Percentiles rank a stretch among this genome's conserved stretches.
These are phyloP conservation scores for Geranium rotundifolium DNA, from an alignment of 345 rosid species.

Conservation along the genomic window DNA sequence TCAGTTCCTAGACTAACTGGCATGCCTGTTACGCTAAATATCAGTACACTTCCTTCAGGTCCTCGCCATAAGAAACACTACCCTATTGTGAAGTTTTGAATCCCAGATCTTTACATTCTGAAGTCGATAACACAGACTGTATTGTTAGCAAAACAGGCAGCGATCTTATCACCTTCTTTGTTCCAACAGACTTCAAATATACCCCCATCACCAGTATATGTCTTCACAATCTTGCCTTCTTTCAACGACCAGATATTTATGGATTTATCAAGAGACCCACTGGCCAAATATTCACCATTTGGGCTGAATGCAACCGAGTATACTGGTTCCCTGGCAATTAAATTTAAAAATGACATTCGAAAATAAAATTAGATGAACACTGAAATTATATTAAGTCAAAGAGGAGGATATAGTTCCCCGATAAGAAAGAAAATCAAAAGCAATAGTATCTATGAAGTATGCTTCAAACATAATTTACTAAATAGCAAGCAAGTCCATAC, in stretches of 20 bases:
- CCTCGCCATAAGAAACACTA: not conserved
- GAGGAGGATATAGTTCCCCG: not conserved
- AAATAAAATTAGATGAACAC: not conserved
- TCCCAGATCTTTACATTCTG: conserved; percentile 41
- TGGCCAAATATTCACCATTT: conserved; percentile 85
- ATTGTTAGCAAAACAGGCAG: conserved; percentile 86
- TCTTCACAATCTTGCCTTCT: conserved; percentile 80
- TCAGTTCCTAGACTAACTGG: too few species aligned
- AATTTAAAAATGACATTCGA: not conserved
- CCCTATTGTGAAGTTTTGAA: not conserved
- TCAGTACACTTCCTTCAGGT: not conserved
- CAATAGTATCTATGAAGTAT: not conserved
- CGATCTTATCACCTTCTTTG: conserved; percentile 91
- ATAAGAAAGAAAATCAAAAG: not conserved
- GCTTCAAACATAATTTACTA: not conserved
- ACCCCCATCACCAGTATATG: conserved; percentile 85
- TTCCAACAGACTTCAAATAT: conserved; percentile 97
- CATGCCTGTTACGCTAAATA: not conserved
- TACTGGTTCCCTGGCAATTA: conserved; percentile 63
- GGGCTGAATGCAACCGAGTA: conserved; percentile 97
- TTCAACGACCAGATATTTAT: conserved; percentile 89
- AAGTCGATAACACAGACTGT: conserved; percentile 82
- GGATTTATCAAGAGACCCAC: conserved; percentile 86
- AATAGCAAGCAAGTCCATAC: conserved; percentile 19
- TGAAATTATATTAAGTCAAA: not conserved